Percentiles rank a stretch among this genome's conserved stretches.
Evolutionary conservation across 805 yeast species (phyloP).

Genomic region (Priceomyces fermenticarens): DNA sequence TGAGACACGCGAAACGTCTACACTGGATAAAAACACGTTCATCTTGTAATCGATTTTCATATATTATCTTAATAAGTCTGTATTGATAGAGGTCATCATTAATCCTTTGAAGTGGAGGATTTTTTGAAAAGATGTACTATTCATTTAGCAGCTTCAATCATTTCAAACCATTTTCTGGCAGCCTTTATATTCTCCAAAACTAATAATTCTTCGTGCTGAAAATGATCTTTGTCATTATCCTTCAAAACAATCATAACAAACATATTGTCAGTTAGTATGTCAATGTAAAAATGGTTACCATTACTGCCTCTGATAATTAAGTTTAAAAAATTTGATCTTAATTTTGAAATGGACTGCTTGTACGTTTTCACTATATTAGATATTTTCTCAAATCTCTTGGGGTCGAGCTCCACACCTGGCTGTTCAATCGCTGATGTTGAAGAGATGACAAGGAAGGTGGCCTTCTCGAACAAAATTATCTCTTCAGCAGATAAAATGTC

Average conservation of each 20-base stretch:
- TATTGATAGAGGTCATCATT: no score
- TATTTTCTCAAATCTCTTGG: constrained; percentile 90
- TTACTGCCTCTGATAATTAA: constrained; percentile 63
- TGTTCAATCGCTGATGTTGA: constrained; percentile 46
- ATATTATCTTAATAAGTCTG: no score
- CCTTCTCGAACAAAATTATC: constrained; percentile 86
- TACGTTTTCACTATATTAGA: constrained; percentile 91
- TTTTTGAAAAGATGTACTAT: neutral
- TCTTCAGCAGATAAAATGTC: constrained; percentile 79
- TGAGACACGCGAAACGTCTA: no score
- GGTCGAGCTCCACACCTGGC: constrained; percentile 51
- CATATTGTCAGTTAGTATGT: constrained; percentile 57
- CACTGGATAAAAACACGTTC: no score
- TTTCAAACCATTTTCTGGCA: constrained; percentile 54
- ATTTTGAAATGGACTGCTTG: constrained; percentile 85
- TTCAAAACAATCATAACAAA: constrained; percentile 59
- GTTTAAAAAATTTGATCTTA: constrained; percentile 80
- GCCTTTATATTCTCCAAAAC: constrained; percentile 56
- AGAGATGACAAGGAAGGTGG: constrained; percentile 83
- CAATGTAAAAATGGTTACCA: constrained; percentile 46
- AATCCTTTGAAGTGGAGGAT: no score
- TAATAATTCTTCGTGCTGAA: constrained; percentile 39
- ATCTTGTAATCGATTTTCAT: no score
- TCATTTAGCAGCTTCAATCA: constrained; percentile 28
- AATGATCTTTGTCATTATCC: constrained; percentile 27